These are phyloP conservation scores for Flueggea neowawraea DNA, from an alignment of 441 rosid genomes.

Conservation along the genomic window DNA sequence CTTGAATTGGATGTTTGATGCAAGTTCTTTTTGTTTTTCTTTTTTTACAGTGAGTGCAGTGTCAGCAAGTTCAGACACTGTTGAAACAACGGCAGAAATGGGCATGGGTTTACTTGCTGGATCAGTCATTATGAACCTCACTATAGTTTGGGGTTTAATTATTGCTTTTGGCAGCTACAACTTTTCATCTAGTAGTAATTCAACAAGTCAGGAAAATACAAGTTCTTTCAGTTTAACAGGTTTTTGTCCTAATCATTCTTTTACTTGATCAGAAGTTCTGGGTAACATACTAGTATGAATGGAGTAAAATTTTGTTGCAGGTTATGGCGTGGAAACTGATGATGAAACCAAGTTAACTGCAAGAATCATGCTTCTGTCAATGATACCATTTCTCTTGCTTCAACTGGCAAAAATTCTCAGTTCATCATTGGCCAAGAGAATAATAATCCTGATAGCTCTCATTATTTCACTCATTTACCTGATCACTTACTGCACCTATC, in stretches of 20 bases:
- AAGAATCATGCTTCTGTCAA: constrained; percentile 29
- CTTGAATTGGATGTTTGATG: background rate
- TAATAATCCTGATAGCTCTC: constrained; percentile 29
- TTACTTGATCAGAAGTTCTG: background rate
- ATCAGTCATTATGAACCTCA: constrained; percentile 36
- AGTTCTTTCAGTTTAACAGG: constrained; percentile 32
- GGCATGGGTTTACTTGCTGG: constrained; percentile 46
- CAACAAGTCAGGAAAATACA: constrained; percentile 16
- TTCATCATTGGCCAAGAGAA: constrained; percentile 25
- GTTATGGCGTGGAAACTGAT: constrained; percentile 45
- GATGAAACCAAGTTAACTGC: constrained; percentile 31
- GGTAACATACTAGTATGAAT: background rate
- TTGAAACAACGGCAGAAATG: constrained; percentile 33
- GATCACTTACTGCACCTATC: constrained; percentile 27
- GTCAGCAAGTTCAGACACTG: constrained; percentile 24
- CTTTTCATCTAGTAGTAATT: constrained; percentile 19
- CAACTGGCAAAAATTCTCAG: constrained; percentile 29
- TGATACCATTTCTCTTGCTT: constrained; percentile 49
- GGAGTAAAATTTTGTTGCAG: constrained; percentile 16
- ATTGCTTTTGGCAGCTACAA: constrained; percentile 41
- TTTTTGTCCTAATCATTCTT: background rate
- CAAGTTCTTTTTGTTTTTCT: background rate
- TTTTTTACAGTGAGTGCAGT: constrained; percentile 19
- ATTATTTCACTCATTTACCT: constrained; percentile 28
- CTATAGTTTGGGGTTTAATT: constrained; percentile 41